These are phyloP conservation scores for Sergeia podlipaevii DNA, from an alignment of 208 protist genomes.

Conservation along the genomic window DNA sequence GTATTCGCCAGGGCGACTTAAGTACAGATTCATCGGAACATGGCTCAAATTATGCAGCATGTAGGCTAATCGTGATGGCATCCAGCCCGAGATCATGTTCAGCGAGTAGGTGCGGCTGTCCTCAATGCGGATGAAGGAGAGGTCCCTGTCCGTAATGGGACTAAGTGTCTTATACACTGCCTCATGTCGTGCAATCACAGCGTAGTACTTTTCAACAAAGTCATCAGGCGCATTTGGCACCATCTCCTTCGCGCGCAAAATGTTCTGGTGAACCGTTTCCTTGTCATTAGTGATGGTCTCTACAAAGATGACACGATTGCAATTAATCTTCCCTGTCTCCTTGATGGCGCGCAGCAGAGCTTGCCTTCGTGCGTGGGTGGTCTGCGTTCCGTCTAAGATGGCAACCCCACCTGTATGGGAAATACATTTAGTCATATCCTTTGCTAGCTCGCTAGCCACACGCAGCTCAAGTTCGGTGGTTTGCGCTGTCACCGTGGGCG, in stretches of 20 bases:
- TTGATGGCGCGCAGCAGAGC: conserved; percentile 63
- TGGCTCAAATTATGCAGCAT: conserved; percentile 89
- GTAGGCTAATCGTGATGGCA: conserved; percentile 79
- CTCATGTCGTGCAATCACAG: conserved; percentile 53
- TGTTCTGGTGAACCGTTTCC: conserved; percentile 49
- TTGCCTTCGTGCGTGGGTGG: conserved; percentile 47
- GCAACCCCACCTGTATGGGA: conserved; percentile 60
- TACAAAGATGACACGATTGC: conserved; percentile 76
- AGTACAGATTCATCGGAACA: conserved; percentile 65
- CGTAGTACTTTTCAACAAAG: conserved; percentile 82
- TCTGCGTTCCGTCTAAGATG: conserved; percentile 72
- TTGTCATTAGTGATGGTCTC: conserved; percentile 68
- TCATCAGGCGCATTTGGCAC: conserved; percentile 40
- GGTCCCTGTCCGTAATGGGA: conserved; percentile 54
- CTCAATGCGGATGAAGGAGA: conserved; percentile 86
- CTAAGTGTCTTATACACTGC: conserved; percentile 73
- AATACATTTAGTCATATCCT: conserved; percentile 67
- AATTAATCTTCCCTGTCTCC: conserved; percentile 53
- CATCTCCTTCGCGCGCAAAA: conserved; percentile 53
- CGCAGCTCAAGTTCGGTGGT: conserved; percentile 37
- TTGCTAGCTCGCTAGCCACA: conserved; percentile 38
- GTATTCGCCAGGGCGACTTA: conserved; percentile 83
- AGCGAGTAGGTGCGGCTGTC: conserved; percentile 64
- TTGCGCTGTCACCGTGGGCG: not conserved
- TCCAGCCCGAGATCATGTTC: conserved; percentile 87